Evolutionary conservation across 257 asterid genomes (phyloP), one percentile per base, ranked within the genome.

Genomic region (Plantago major): DNA sequence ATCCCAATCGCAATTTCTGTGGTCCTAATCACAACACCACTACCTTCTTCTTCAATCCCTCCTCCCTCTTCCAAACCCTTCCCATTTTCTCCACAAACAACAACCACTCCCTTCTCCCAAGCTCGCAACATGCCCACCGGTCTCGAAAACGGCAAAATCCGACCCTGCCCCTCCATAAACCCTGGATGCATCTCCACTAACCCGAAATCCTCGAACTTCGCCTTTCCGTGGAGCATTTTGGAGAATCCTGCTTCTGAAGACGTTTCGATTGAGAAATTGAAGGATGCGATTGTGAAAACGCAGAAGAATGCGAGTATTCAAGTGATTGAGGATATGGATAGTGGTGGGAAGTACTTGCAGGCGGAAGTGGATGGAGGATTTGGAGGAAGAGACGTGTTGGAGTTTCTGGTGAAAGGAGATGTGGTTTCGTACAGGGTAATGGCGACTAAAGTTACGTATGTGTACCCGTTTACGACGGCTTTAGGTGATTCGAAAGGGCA

Each of bases 311-410:
- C 70, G 66, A 76, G 71, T 80, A 76, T 92, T 76, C 89, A 67
- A 70, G 79, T 59, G 30, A 75, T 92, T 50, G 81, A 88, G 67
- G 97, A 89, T 44, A 78, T 84, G 56, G 81, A 95, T 7, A 48
- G 57, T 8, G 95, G 95, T 76, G 97, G 97, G 10, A 70, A 78
- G 59, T 91, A 81, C 69, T 76, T 91, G 64, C 80, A 82, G 64
- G 98, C 91, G 50, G 94, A 88, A 81, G 94, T 91, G 46, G 96
- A 91, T 58, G 98, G 95, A 58, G 95, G 98, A 63, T 82, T 86
- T 46, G 94, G 98, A 5, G 5, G 5, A 37, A 78, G 95, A 11
- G 98, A 91, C 47, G 92, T 88, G 49, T 13, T 91, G 17, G 96
- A 88, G 50, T 91, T 91, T 65, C 65, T 91, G 71, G 82, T 86